These are phyloP conservation scores for Chlorella sorokiniana DNA, from an alignment of 139 green algal genomes.

Conservation along the genomic window DNA sequence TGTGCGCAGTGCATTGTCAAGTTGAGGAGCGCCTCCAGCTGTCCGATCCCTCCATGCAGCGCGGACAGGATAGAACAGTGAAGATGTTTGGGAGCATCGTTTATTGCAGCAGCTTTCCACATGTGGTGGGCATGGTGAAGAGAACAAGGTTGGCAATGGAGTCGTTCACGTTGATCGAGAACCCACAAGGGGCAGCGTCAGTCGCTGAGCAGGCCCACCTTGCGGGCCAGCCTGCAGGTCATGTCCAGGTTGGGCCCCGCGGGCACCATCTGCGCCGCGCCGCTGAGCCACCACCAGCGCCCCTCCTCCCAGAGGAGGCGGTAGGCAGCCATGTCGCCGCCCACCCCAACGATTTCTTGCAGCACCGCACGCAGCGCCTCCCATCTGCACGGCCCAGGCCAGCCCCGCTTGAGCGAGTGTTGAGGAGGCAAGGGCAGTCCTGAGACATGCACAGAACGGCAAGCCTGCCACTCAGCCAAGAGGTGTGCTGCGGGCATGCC, in stretches of 20 bases:
- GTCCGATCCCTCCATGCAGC: no score
- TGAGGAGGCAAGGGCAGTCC: background rate
- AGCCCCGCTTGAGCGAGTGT: background rate
- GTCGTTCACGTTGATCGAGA: background rate
- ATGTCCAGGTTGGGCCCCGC: background rate
- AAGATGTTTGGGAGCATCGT: no score
- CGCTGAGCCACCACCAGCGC: constrained; percentile 14
- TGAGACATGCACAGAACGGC: no score
- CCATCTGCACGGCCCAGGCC: background rate
- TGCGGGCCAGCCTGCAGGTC: background rate
- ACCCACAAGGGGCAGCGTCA: no score
- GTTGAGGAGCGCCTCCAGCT: no score
- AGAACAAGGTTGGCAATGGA: background rate
- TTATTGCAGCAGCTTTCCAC: no score
- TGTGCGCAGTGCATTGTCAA: no score
- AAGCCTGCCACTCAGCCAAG: no score
- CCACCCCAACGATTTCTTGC: background rate
- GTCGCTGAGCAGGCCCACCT: background rate
- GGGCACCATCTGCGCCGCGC: background rate
- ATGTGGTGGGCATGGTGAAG: no score
- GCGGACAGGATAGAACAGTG: no score
- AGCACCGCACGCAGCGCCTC: background rate
- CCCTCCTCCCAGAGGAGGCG: constrained; percentile 3
- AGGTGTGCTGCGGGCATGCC: no score
- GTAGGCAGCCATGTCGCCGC: background rate